Evolutionary conservation across 257 asterid species (phyloP), one percentile per base, ranked within the genome.

Genomic region (Marsdenia floribunda): DNA sequence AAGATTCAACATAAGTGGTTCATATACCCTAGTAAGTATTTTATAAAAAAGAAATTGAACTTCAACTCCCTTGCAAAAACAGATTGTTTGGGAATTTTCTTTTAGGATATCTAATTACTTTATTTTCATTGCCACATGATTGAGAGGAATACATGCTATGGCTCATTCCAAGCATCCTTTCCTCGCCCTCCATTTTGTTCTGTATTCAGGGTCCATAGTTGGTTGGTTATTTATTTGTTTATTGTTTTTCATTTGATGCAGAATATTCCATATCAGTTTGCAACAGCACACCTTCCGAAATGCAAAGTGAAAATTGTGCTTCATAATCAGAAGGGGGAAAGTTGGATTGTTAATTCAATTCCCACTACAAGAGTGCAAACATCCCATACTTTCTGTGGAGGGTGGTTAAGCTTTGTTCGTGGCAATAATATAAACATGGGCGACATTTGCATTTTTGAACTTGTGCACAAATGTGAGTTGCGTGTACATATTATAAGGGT

Each of bases 361-460:
- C 98, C 98, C 46, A 90, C 91, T 59, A 89, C 92, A 78, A 86
- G 86, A 85, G 93, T 90, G 68, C 96, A 89, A 86, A 89, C 98
- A 70, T 87, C 96, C 19, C 98, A 93, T 78, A 93, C 98, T 75
- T 88, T 93, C 80, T 93, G 98, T 65, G 97, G 98, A 82, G 98
- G 98, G 65, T 93, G 98, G 98, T 83, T 91, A 85, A 79, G 88
- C 77, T 93, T 93, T 86, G 98, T 88, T 83, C 97, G 96, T 9
- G 98, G 87, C 76, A 93, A 91, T 76, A 85, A 75, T 74, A 80
- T 93, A 49, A 87, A 76, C 80, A 53, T 88, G 52, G 97, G 97
- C 72, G 98, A 93, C 83, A 85, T 85, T 65, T 93, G 98, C 82
- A 87, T 93, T 81, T 93, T 93, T 82, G 98, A 93, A 85, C 98